Evolutionary conservation across 2,329 filamentous ascomycete genomes (phyloP).

Genomic region (Penicillium sp.): DNA sequence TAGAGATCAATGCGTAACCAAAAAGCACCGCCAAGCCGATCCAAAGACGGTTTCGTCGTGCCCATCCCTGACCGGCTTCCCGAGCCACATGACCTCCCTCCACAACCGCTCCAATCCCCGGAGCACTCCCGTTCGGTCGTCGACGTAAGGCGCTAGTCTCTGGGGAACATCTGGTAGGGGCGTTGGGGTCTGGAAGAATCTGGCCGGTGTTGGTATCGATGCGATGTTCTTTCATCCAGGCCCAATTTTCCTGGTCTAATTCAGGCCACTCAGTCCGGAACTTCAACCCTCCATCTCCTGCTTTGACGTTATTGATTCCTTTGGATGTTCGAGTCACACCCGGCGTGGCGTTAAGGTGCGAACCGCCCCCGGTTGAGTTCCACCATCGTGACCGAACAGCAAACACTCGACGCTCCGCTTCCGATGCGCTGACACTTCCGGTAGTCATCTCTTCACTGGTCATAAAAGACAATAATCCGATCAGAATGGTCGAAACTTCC

Average conservation of each 20-base stretch:
- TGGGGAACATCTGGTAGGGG: constrained; percentile 59
- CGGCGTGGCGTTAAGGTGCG: constrained; percentile 53
- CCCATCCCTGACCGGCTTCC: constrained; percentile 79
- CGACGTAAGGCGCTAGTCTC: constrained; percentile 64
- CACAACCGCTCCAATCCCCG: constrained; percentile 64
- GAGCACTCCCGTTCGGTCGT: constrained; percentile 59
- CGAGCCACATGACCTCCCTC: constrained; percentile 73
- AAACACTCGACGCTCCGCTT: constrained; percentile 74
- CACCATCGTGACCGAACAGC: constrained; percentile 85
- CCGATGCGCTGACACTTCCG: constrained; percentile 75
- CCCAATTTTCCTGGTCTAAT: constrained; percentile 83
- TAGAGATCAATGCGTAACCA: constrained; percentile 77
- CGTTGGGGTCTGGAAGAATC: constrained; percentile 55
- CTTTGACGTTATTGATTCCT: constrained; percentile 77
- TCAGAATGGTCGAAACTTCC: constrained; percentile 96
- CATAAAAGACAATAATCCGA: constrained; percentile 95
- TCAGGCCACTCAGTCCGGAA: constrained; percentile 90
- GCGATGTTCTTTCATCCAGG: constrained; percentile 81
- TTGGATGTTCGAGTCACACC: constrained; percentile 58
- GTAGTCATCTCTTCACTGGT: constrained; percentile 99
- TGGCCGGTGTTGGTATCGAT: constrained; percentile 77
- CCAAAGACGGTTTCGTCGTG: constrained; percentile 75
- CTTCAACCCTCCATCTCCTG: constrained; percentile 87
- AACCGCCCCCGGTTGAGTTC: constrained; percentile 91
- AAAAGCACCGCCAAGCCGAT: constrained; percentile 71